A percentile compares a stretch with the other conserved stretches of the same genome.
Evolutionary conservation across 371 early-diverging fungal genomes (phyloP).

Genomic region (Phascolomyces articulosus): DNA sequence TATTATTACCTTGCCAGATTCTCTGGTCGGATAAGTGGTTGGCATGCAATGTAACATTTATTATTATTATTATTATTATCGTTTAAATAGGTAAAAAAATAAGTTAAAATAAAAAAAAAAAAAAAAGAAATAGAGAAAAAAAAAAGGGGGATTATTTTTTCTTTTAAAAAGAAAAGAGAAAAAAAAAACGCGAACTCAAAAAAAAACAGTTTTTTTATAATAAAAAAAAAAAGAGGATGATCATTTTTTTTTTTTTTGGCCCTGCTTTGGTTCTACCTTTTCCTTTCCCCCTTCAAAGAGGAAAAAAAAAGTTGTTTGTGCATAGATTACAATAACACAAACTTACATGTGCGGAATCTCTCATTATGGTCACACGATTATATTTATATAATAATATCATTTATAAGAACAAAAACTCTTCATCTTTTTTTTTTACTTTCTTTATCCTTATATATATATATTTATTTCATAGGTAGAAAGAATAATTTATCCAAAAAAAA

Average conservation of each 20-base stretch:
- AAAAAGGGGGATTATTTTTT: too few species aligned
- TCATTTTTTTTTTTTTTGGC: not conserved
- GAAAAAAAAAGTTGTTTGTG: not conserved
- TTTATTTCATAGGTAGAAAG: too few species aligned
- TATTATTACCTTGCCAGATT: not conserved
- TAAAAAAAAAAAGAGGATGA: not conserved
- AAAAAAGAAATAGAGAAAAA: not conserved
- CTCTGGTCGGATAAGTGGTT: slow-evolving; percentile 6
- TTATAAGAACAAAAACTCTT: too few species aligned
- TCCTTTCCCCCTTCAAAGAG: too few species aligned
- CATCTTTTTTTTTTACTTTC: not conserved
- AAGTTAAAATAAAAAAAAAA: not conserved
- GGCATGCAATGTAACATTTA: slow-evolving; percentile 12
- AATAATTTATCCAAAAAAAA: too few species aligned
- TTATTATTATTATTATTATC: not conserved
- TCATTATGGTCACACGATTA: not conserved
- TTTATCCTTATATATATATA: too few species aligned
- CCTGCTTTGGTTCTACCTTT: too few species aligned
- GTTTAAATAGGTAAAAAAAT: too few species aligned
- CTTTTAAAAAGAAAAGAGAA: too few species aligned
- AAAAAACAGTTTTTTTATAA: not conserved
- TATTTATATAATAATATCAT: not conserved
- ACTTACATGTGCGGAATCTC: not conserved
- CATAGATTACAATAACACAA: not conserved
- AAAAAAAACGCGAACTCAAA: not conserved